Evolutionary conservation across 2,329 filamentous ascomycete species (phyloP).

Genomic region (Aureobasidium leucospermi): DNA sequence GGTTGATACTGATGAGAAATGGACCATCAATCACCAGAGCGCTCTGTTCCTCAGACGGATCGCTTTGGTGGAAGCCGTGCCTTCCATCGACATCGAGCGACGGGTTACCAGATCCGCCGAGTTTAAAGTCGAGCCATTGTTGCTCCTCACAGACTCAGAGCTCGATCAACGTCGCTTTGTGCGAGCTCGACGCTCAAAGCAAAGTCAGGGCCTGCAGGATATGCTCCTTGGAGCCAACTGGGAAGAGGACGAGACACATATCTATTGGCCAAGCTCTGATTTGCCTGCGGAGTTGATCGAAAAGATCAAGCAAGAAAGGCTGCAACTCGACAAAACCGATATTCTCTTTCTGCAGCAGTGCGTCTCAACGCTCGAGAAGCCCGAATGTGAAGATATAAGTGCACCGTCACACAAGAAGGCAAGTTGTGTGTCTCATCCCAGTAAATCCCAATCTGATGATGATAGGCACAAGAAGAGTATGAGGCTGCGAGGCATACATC

Average conservation of each 20-base stretch:
- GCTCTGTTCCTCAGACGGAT: conserved; percentile 20
- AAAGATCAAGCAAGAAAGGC: conserved; percentile 27
- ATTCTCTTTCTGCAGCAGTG: conserved; percentile 18
- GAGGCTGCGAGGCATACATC: conserved; percentile 1
- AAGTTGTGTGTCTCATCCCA: not conserved
- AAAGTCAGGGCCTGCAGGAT: conserved; percentile 17
- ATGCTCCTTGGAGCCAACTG: conserved; percentile 30
- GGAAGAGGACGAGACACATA: conserved; percentile 34
- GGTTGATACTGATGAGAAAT: conserved; percentile 25
- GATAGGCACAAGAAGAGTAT: not conserved
- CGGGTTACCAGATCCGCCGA: not conserved
- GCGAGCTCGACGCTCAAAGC: conserved; percentile 10
- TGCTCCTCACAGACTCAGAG: conserved; percentile 36
- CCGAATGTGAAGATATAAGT: not conserved
- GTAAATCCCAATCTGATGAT: not conserved
- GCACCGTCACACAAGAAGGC: not conserved
- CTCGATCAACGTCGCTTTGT: conserved; percentile 34
- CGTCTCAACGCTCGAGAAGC: not conserved
- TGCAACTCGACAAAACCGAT: conserved; percentile 26
- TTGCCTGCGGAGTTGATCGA: conserved; percentile 24
- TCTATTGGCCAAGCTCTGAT: conserved; percentile 29
- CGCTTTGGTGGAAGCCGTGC: not conserved
- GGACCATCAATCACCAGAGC: conserved; percentile 17
- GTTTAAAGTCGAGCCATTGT: conserved; percentile 36
- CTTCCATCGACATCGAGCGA: not conserved